Base-by-base conservation (phyloP, 1,139 yeast species). In the Blastobotrys arbuscula region DNA sequence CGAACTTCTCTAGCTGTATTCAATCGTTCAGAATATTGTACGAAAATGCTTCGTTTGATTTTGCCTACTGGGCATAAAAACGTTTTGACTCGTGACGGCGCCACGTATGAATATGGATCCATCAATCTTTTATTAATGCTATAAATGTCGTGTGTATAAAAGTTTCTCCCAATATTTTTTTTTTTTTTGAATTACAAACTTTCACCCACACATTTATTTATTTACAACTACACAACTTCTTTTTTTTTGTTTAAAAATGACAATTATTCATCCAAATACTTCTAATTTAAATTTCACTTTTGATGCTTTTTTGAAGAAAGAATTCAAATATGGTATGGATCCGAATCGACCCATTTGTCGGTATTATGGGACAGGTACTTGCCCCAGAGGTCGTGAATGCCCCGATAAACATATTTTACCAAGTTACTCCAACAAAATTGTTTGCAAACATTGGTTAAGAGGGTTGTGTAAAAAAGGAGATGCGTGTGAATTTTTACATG, bases 361-460 rank as follows among this genome's bases (percentile, higher is more conserved):
- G 52, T 82, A 75, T 61, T 92, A 79, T 31, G 81, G 78, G 21
- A 80, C 86, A 42, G 82, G 81, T 36, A 79, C 82, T 33, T 92
- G 98, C 66, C 97, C 97, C 2, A 74, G 83, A 53, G 97, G 97
- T 5, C 74, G 76, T 38, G 76, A 77, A 49, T 92, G 98, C 64
- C 94, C 95, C 24, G 82, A 87, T 67, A 86, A 89, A 62, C 97
- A 92, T 69, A 88, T 88, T 1, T 75, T 87, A 20, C 81, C 94
- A 38, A 81, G 82, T 68, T 88, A 83, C 67, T 78, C 79, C 57
- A 88, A 89, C 67, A 90, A 89, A 70, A 81, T 83, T 49, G 98
- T 92, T 16, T 92, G 98, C 66, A 92, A 94, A 74, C 97, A 92
- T 72, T 92, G 99, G 99, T 78, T 94, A 44, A 78, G 97, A 58